Evolutionary conservation across 169 alveolate genomes (phyloP), one percentile per base, ranked within the genome.

Genomic region (Cryptosporidium ubiquitum): DNA sequence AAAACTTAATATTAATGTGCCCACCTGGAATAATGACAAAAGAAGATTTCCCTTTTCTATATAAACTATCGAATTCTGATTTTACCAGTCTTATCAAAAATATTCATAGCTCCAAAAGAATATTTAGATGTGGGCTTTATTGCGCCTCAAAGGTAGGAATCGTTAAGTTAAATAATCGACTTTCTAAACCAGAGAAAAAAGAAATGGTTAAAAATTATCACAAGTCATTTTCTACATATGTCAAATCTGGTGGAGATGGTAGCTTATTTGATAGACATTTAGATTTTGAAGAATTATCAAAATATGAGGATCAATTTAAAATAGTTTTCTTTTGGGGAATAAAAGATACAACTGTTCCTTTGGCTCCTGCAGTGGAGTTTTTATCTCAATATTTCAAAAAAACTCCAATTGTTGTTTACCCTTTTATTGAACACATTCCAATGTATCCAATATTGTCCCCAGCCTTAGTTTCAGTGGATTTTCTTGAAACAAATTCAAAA

Each of bases 21-120:
- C 89, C 89, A n/a, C 79, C 89, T n/a, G 89, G 89, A 23, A 26
- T 79, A 1, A 39, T 79, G 68, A 29, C 89, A n/a, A 60, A 39
- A 5, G 23, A 79, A 3, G 68, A 79, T 39, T 42, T 26, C 2
- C 89, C 79, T 9, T 2, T 1, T 0, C 26, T 79, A 64, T 20
- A 79, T 40, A 64, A 61, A 60, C 23, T 79, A 37, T 79, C 74
- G n/a, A 61, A 40, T 18, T 61, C 75, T 16, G 2, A 16, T 9
- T 16, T 58, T 10, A 47, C 64, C 4, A 23, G 9, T 14, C 37
- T 42, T 12, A 26, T 49, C 10, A 39, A 39, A 12, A 47, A 58
- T 26, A 60, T 66, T 16, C 66, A 79, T 31, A 61, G 39, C 9
- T 66, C 33, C 51, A 68, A 68, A 5, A 40, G 29, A 35, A 16